Evolutionary conservation across 805 yeast species (phyloP).

Genomic region (Jamesozyma jinghongensis): DNA sequence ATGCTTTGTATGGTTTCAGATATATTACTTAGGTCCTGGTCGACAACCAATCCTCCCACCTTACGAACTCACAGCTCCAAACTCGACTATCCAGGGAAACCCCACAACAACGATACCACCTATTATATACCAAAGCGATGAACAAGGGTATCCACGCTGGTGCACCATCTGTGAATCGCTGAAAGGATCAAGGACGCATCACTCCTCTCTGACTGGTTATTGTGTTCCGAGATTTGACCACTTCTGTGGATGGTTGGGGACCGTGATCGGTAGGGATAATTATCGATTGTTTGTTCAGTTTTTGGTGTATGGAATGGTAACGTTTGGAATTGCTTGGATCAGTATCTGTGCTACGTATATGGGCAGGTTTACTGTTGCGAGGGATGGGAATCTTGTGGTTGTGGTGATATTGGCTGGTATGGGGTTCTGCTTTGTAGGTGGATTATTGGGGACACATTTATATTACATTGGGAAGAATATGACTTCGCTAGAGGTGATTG

Average conservation of each 20-base stretch:
- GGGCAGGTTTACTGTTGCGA: constrained; percentile 9
- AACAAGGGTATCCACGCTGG: constrained; percentile 67
- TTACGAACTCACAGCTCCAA: constrained; percentile 10
- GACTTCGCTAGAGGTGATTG: constrained; percentile 53
- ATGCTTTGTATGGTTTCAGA: constrained; percentile 16
- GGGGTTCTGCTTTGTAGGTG: constrained; percentile 33
- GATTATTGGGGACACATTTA: constrained; percentile 37
- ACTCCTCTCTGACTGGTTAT: constrained; percentile 42
- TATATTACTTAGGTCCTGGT: constrained; percentile 20
- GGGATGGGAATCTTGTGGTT: constrained; percentile 43
- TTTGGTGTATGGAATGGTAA: constrained; percentile 31
- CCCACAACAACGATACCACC: constrained; percentile 38
- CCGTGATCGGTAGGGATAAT: constrained; percentile 60
- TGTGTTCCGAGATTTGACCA: constrained; percentile 80
- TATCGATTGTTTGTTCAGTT: constrained; percentile 51
- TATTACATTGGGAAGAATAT: constrained; percentile 39
- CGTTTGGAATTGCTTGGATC: constrained; percentile 35
- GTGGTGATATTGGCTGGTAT: constrained; percentile 37
- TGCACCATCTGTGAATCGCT: constrained; percentile 59
- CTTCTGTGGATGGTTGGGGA: constrained; percentile 70
- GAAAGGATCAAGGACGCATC: constrained; percentile 63
- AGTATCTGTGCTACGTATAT: constrained; percentile 30
- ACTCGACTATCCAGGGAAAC: neutral
- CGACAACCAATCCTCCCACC: constrained; percentile 22
- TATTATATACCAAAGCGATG: constrained; percentile 54